Evolutionary conservation across 495 filamentous ascomycete species (phyloP), one percentile per base, ranked within the genome.

Genomic region (Zalerion maritima): DNA sequence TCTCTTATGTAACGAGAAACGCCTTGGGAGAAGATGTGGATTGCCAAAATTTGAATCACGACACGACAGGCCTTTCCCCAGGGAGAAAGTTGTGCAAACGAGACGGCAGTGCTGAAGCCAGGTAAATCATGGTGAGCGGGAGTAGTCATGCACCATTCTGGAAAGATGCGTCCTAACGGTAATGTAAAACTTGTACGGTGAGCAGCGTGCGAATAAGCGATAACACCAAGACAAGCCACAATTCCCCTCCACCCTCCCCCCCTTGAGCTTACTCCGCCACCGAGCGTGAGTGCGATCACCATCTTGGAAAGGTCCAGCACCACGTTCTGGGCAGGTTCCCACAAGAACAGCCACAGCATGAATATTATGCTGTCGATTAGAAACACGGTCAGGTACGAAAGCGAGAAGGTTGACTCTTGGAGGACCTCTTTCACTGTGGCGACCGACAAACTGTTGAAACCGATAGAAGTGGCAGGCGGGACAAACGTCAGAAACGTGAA

Each of bases 401-500:
- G 76, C 14, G 62, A 64, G 17, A 69, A 64, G 22, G 60, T 57
- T 27, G 55, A 62, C 32, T 60, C 60, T 28, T 66, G 60, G 33
- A 66, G 61, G 26, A 66, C 61, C 28, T 62, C 58, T 6, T 28
- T 38, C 16, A 31, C 32, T 22, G 35, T 29, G 24, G 48, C 60
- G 17, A 62, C 44, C 24, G 64, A 62, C 31, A 69, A 50, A 30
- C 56, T 56, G 14, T 60, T 56, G 27, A 64, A 60, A 24, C 60
- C 57, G 32, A 68, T 58, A n/a, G 67, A 61, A 11, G 60, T 59
- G 22, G 68, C 70, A 5, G 82, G 81, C 17, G 84, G 80, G 39
- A 94, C 84, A 50, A 94, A 94, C 17, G 89, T 96, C 40, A 96
- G 64, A 29, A 81, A 67, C 27, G 91, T 85, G 61, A 93, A 99